Percentiles rank a stretch among this genome's conserved stretches.
These are phyloP conservation scores for Pseudofabraea citricarpa DNA, from an alignment of 2,329 filamentous ascomycete genomes.

Conservation along the genomic window DNA sequence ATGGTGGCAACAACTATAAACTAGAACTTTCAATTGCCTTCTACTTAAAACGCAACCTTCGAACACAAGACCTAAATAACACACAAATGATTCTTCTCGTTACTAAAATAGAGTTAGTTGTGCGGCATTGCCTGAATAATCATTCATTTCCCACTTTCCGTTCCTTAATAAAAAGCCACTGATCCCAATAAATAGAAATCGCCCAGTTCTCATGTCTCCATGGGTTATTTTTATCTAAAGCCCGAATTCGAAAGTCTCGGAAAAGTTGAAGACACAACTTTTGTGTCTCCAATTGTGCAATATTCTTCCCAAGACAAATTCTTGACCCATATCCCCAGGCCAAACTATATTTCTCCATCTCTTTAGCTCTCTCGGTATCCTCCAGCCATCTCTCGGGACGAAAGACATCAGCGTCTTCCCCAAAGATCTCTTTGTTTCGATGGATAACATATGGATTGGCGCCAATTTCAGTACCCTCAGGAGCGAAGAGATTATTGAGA, in stretches of 20 bases:
- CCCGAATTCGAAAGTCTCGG: neutral
- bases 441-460: conserved; percentile 34
- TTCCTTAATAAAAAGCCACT: conserved; percentile 27
- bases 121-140: too few species aligned
- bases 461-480: conserved; percentile 25
- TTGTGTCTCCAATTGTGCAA: neutral
- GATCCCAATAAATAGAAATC: conserved; percentile 16
- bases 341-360: conserved; percentile 3
- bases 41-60: too few species aligned
- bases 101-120: too few species aligned
- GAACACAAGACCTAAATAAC: too few species aligned
- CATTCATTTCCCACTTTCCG: too few species aligned
- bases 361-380: conserved; percentile 9
- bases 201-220: neutral
- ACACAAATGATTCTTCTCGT: too few species aligned
- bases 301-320: neutral
- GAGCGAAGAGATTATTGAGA: conserved; percentile 20
- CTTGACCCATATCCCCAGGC: neutral
- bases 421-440: conserved; percentile 28
- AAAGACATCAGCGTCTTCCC: conserved; percentile 32
- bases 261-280: neutral
- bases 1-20: too few species aligned
- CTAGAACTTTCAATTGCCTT: too few species aligned
- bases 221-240: neutral
- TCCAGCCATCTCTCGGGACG: conserved; percentile 38